Evolutionary conservation across 2,329 filamentous ascomycete species (phyloP).

Genomic region (Ophiocordyceps camponoti-floridani): DNA sequence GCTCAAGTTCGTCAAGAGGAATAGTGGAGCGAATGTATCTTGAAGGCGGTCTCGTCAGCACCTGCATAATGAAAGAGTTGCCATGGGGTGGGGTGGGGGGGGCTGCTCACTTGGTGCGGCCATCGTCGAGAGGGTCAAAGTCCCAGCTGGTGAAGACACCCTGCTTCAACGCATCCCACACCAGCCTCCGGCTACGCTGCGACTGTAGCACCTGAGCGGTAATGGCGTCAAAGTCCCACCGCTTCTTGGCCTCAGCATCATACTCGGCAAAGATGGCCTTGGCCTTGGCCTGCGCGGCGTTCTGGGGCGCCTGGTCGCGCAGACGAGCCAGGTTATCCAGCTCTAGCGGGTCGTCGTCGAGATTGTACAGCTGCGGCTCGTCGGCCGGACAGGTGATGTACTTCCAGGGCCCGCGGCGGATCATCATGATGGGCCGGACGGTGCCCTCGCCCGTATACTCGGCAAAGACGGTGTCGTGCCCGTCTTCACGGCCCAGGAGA

Average conservation of each 20-base stretch:
- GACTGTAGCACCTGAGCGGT: slow-evolving; percentile 56
- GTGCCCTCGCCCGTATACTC: slow-evolving; percentile 94
- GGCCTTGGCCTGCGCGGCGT: slow-evolving; percentile 25
- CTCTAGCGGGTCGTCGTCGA: slow-evolving; percentile 58
- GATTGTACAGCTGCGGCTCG: slow-evolving; percentile 68
- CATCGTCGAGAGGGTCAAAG: slow-evolving; percentile 57
- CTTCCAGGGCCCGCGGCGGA: slow-evolving; percentile 77
- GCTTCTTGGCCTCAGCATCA: slow-evolving; percentile 49
- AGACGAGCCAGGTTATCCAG: slow-evolving; percentile 50
- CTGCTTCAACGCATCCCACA: slow-evolving; percentile 62
- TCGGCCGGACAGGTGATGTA: slow-evolving; percentile 76
- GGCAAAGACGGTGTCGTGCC: slow-evolving; percentile 75
- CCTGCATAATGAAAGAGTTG: background rate
- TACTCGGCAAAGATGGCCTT: slow-evolving; percentile 44
- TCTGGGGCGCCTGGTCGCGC: slow-evolving; percentile 19
- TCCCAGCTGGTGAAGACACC: slow-evolving; percentile 75
- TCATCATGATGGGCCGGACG: slow-evolving; percentile 82
- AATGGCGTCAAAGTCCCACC: slow-evolving; percentile 71
- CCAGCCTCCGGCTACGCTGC: slow-evolving; percentile 62
- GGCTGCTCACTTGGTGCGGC: slow-evolving; percentile 34
- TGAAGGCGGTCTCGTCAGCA: background rate
- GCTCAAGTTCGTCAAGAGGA: slow-evolving; percentile 64
- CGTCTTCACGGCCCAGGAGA: slow-evolving; percentile 37
- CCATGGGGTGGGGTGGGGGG: too few species aligned
- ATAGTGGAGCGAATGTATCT: slow-evolving; percentile 78